Base-by-base conservation (phyloP, 768 basidiomycete species). In the Mycena albidolilacea region DNA sequence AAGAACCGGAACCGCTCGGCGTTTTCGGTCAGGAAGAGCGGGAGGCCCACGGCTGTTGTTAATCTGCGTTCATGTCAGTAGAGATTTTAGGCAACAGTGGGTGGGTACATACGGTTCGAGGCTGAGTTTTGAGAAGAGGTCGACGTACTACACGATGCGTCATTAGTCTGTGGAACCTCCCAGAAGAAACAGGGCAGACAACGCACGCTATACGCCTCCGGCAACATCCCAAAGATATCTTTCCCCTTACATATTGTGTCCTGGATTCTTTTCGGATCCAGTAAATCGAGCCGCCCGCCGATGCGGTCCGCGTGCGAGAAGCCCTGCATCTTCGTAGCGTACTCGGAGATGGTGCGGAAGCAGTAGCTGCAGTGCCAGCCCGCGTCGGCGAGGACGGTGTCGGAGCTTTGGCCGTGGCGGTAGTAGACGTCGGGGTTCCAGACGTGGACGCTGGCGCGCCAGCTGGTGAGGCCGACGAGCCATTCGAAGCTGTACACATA, bases 351-450 rank as follows among this genome's bases (percentile, higher is more conserved):
- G 14, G 87, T 86, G 55, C 87, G 83, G 85, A 91, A 92, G 80
- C 91, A 92, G 81, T 88, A 92, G 69, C 88, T 89, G 81, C 90
- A 91, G 76, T 92, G 90, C 90, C 90, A 92, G 1, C 90, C 91
- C n/a, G 90, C 82, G 78, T 92, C 90, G 23, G 89, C 88, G 44
- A 92, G 86, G 10, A 88, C 80, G 46, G 79, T 77, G 61, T 90
- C 84, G 10, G 82, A 82, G 64, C 85, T 84, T 78, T 87, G 85
- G 21, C 86, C 87, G 76, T 89, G 89, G 38, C 85, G 83, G 77
- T 90, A 90, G 68, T 78, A 84, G 63, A 79, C 83, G 39, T 79
- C 76, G n/a, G 78, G 71, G n/a, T 73, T 80, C 87, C 87, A 89
- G 17, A 81, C 81, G 69, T 88, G 87, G 14, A 86, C 87, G 72